Conservation (phyloP, 139 green algal genomes). For the Chlorella ohadii region DNA sequence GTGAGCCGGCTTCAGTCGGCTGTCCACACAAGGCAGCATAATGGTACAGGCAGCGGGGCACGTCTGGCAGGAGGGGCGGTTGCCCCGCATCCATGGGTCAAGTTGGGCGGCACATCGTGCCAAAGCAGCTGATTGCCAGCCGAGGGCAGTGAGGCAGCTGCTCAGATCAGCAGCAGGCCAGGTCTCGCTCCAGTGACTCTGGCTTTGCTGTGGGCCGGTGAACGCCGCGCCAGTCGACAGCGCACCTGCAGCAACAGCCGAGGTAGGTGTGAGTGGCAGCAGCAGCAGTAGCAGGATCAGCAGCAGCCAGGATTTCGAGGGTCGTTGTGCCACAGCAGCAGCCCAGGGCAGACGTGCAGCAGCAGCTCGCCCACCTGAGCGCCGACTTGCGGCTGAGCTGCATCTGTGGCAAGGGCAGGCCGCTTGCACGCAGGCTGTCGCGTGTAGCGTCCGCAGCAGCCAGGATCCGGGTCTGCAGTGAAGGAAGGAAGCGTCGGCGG, state of each 20-base stretch:
- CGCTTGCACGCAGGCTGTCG: background rate
- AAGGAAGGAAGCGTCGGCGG: no score
- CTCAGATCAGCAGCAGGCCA: background rate
- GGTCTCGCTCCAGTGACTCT: conserved; percentile 12
- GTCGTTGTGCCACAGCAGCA: background rate
- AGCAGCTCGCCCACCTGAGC: background rate
- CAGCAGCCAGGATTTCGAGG: no score
- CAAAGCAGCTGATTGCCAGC: no score
- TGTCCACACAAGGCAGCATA: no score
- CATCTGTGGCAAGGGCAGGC: conserved; percentile 25
- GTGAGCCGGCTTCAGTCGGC: no score
- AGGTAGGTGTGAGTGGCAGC: background rate
- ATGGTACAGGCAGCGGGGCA: no score
- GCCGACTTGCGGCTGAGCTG: conserved; percentile 27
- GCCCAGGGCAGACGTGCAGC: no score
- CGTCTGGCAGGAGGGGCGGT: no score
- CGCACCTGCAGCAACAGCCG: conserved; percentile 18
- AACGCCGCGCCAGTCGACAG: conserved; percentile 20
- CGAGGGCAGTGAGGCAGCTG: no score
- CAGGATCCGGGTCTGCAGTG: background rate
- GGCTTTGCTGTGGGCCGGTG: background rate
- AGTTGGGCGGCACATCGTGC: no score
- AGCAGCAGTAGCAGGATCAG: background rate
- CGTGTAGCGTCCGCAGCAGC: background rate
- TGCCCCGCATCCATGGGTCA: no score